These are phyloP conservation scores for Sporormia fimetaria DNA, from an alignment of 495 filamentous ascomycete genomes.

Conservation along the genomic window DNA sequence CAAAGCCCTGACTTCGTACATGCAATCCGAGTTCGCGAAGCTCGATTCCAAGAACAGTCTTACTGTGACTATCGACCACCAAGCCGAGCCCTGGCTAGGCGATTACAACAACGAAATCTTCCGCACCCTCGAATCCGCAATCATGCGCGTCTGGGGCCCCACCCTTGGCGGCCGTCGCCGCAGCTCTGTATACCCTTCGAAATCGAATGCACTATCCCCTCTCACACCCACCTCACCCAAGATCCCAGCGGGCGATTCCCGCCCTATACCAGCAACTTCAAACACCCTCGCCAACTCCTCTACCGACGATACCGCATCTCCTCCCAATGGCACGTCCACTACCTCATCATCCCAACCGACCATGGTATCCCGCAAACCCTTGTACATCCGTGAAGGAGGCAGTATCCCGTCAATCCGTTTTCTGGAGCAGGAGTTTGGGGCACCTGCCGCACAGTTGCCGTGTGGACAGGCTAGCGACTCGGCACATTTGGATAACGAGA, in stretches of 20 bases:
- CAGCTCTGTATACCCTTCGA: constrained; percentile 8
- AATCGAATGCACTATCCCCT: constrained; percentile 14
- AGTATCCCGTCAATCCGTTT: constrained; percentile 90
- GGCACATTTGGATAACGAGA: constrained; percentile 91
- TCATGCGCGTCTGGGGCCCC: constrained; percentile 69
- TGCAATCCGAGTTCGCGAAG: constrained; percentile 57
- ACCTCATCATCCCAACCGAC: background rate
- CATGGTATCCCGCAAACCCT: constrained; percentile 37
- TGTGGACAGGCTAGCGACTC: constrained; percentile 92
- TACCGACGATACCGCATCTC: constrained; percentile 7
- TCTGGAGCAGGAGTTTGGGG: constrained; percentile 86
- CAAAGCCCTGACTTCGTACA: constrained; percentile 49
- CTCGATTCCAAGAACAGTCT: constrained; percentile 72
- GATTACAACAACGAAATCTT: constrained; percentile 87
- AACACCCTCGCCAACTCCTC: constrained; percentile 45
- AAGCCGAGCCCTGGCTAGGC: constrained; percentile 92
- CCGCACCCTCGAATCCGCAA: constrained; percentile 72
- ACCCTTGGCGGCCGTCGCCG: constrained; percentile 20
- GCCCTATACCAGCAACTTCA: constrained; percentile 37
- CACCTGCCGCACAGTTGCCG: constrained; percentile 84
- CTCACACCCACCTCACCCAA: constrained; percentile 25
- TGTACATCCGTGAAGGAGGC: constrained; percentile 93
- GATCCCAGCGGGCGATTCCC: constrained; percentile 5
- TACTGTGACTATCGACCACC: constrained; percentile 73
- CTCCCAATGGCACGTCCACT: too few species aligned